Evolutionary conservation across 1,139 yeast species (phyloP).

Genomic region (Suhomyces ambrosiae): DNA sequence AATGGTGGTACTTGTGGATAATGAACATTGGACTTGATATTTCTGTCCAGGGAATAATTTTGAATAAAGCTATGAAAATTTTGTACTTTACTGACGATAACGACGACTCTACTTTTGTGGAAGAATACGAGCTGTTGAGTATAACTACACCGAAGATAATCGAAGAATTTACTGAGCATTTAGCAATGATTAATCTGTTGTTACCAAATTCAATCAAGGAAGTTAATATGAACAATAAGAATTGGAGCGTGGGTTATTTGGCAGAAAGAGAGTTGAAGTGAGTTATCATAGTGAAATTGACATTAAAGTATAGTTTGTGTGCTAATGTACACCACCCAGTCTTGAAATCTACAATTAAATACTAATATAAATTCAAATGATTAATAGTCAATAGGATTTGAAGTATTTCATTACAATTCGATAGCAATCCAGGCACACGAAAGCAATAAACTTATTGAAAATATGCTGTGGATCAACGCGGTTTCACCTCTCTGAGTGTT

Average conservation of each 20-base stretch:
- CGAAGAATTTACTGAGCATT: conserved; percentile 24
- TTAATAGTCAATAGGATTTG: no score
- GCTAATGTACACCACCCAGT: no score
- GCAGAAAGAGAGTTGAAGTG: conserved; percentile 2
- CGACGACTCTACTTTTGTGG: conserved; percentile 11
- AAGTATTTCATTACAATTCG: no score
- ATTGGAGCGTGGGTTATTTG: conserved; percentile 20
- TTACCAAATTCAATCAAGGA: conserved; percentile 35
- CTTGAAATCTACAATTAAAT: no score
- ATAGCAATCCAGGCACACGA: no score
- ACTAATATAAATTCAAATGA: no score
- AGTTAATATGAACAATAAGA: conserved; percentile 13
- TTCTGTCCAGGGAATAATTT: conserved; percentile 12
- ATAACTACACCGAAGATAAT: conserved; percentile 18
- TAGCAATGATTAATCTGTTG: conserved; percentile 26
- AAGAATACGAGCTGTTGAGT: conserved; percentile 22
- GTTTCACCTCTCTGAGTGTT: no score
- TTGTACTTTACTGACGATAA: conserved; percentile 16
- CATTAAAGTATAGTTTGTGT: no score
- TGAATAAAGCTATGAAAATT: conserved; percentile 20
- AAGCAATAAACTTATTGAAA: no score
- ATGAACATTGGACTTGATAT: conserved; percentile 24
- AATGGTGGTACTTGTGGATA: conserved; percentile 24
- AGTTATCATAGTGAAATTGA: no score
- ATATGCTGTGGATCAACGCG: no score